Evolutionary conservation across 176 grass and related monocot genomes (phyloP).

Genomic region (Carex myosuroides): DNA sequence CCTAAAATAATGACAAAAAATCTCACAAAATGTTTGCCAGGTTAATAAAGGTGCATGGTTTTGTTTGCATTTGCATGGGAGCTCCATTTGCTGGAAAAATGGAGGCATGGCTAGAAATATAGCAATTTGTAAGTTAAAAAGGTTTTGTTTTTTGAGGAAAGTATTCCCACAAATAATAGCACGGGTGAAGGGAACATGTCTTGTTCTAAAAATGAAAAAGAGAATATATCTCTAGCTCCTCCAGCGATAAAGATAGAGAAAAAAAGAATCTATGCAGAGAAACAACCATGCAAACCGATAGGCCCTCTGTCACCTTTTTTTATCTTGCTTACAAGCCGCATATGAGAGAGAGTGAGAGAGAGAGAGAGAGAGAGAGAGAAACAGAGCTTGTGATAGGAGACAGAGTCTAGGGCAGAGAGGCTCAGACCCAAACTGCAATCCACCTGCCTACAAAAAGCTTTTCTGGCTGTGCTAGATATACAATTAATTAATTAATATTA

Average conservation of each 20-base stretch:
- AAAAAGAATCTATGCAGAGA: not conserved
- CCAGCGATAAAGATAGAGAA: not conserved
- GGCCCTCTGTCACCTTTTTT: conserved; percentile 1
- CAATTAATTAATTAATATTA: not conserved
- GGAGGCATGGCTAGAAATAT: not conserved
- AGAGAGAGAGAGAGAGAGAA: not conserved
- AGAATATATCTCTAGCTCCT: not conserved
- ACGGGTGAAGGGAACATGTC: conserved; percentile 5
- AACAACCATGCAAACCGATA: conserved; percentile 5
- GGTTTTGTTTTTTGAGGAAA: not conserved
- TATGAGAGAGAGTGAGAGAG: conserved; percentile 5
- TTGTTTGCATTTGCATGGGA: not conserved
- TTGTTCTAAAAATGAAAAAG: conserved; percentile 5
- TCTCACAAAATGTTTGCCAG: not conserved
- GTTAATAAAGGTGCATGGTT: not conserved
- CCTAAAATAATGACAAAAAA: not conserved
- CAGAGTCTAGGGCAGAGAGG: conserved; percentile 11
- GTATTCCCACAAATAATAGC: not conserved
- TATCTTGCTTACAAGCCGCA: not conserved
- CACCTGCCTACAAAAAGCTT: not conserved
- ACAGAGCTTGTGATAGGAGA: not conserved
- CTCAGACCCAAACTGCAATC: conserved; percentile 2
- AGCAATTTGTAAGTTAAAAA: not conserved
- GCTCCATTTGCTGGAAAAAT: conserved; percentile 7
- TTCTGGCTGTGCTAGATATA: not conserved